phyloP scores from a whole-genome alignment of 495 filamentous ascomycete species.

The Hypoxylon fragiforme region DNA sequence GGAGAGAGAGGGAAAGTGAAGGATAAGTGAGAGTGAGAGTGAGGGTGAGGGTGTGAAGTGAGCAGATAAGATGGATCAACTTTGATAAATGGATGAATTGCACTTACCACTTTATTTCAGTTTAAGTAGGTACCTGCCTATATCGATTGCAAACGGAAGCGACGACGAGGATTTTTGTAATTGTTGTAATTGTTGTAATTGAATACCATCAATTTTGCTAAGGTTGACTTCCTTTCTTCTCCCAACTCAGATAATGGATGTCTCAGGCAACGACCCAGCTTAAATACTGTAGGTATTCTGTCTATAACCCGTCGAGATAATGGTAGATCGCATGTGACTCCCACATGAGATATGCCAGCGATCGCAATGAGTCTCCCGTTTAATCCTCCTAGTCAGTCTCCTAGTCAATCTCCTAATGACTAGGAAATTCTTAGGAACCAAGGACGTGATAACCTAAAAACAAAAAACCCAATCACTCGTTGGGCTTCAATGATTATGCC shows the following conservation, averaged over 20 bases:
- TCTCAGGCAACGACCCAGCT: background rate
- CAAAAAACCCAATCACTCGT: no score
- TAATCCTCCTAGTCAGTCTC: no score
- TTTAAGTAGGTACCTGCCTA: no score
- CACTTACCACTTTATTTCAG: no score
- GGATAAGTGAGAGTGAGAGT: background rate
- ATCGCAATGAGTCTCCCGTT: no score
- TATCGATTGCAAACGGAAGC: no score
- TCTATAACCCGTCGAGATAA: background rate
- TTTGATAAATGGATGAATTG: background rate
- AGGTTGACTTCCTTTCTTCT: no score
- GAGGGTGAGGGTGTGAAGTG: background rate
- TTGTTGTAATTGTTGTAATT: background rate
- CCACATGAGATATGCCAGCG: conserved; percentile 2
- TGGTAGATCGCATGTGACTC: conserved; percentile 8
- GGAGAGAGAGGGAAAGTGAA: background rate
- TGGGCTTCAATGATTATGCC: conserved; percentile 22
- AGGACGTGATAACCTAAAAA: no score
- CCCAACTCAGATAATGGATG: no score
- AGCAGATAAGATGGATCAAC: background rate
- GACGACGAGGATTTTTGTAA: no score
- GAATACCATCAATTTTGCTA: no score
- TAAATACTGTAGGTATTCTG: background rate
- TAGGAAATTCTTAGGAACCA: no score
- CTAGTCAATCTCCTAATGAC: conserved; percentile 16